These are phyloP conservation scores for Vigna radiata DNA, from an alignment of 306 rosid genomes.

Conservation along the genomic window DNA sequence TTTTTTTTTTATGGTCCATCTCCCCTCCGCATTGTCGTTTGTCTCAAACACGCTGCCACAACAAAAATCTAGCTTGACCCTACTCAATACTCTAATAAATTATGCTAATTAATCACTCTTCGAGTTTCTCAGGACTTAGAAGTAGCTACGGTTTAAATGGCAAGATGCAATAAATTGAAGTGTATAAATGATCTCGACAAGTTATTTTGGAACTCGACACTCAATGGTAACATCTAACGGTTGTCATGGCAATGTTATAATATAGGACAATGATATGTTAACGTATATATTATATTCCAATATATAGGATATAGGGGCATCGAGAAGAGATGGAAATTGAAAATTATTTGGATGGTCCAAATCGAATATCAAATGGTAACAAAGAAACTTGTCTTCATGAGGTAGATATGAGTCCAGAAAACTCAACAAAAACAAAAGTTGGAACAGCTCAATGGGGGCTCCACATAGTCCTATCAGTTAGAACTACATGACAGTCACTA, in stretches of 20 bases:
- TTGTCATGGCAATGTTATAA: no score
- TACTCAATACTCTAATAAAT: background rate
- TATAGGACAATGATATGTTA: no score
- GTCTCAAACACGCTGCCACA: conserved; percentile 26
- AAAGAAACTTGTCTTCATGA: background rate
- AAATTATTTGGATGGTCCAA: conserved; percentile 7
- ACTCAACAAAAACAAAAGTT: background rate
- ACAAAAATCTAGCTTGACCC: conserved; percentile 3
- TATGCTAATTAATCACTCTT: background rate
- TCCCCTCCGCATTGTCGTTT: conserved; percentile 26
- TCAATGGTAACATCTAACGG: no score
- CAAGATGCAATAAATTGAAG: no score
- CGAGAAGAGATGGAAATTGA: background rate
- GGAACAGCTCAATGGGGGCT: conserved; percentile 23
- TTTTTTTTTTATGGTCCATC: conserved; percentile 26
- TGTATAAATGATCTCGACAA: no score
- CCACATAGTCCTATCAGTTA: background rate
- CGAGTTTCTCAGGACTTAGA: background rate
- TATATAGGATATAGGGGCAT: background rate
- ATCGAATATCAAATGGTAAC: background rate
- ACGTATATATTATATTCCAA: no score
- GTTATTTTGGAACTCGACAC: no score
- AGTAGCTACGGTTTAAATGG: background rate
- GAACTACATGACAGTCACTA: background rate
- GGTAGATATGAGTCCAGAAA: conserved; percentile 7